Percentiles rank a stretch among this genome's conserved stretches.
phyloP scores from a whole-genome alignment of 1,284 basidiomycete genomes.

The Pterulicium gracile region DNA sequence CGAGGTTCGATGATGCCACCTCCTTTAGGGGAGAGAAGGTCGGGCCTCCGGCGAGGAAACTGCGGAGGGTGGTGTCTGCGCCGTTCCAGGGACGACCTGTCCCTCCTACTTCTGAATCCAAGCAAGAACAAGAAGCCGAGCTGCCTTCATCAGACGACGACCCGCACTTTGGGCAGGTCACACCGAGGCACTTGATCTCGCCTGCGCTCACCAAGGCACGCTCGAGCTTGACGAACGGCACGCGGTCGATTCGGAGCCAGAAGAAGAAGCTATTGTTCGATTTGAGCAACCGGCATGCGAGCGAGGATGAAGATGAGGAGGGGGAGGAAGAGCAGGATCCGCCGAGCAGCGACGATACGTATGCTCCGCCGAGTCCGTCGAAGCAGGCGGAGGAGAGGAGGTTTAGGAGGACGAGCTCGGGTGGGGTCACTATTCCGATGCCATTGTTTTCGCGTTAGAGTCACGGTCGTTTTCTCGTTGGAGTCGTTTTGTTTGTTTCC shows the following conservation, averaged over 20 bases:
- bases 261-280: background rate
- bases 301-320: background rate
- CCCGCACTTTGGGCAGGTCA: background rate
- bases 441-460: background rate
- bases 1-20: too few relatives aligned
- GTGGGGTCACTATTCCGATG: background rate
- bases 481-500: background rate
- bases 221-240: background rate
- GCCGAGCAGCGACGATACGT: slow-evolving; percentile 31
- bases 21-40: background rate
- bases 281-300: background rate
- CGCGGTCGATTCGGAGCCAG: too few relatives aligned
- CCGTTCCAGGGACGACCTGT: background rate
- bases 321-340: background rate
- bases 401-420: background rate
- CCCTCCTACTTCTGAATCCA: too few relatives aligned
- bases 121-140: background rate
- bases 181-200: background rate
- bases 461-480: background rate
- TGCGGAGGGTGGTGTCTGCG: too few relatives aligned
- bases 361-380: slow-evolving; percentile 61
- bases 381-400: slow-evolving; percentile 23
- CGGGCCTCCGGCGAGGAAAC: too few relatives aligned
- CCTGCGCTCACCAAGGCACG: background rate
- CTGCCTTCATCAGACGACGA: slow-evolving; percentile 1